phyloP scores from a whole-genome alignment of 2,329 filamentous ascomycete species.

The Raffaelea arxii region DNA sequence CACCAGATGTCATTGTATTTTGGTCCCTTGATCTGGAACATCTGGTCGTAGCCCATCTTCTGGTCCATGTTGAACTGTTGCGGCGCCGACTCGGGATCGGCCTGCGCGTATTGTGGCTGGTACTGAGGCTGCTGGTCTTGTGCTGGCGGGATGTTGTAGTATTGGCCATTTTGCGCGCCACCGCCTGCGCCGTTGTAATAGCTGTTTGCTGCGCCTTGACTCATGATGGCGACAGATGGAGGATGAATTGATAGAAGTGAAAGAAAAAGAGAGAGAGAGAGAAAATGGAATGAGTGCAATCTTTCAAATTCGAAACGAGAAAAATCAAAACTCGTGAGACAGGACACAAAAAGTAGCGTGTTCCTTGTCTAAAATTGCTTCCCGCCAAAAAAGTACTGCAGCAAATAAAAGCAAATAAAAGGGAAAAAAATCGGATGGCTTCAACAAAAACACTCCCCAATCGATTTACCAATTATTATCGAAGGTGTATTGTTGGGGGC shows the following conservation, averaged over 20 bases:
- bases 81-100: neutral
- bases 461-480: too few relatives aligned
- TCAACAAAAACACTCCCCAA: too few relatives aligned
- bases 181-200: constrained; percentile 4
- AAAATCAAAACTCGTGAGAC: too few relatives aligned
- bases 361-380: too few relatives aligned
- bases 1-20: constrained; percentile 91
- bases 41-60: constrained; percentile 61
- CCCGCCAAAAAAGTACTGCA: too few relatives aligned
- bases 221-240: constrained; percentile 1
- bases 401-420: too few relatives aligned
- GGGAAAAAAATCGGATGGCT: too few relatives aligned
- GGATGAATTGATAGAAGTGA: neutral
- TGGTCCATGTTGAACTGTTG: constrained; percentile 24
- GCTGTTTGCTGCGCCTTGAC: neutral
- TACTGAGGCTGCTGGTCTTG: neutral
- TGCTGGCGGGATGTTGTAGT: neutral
- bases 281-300: too few relatives aligned
- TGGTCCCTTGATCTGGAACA: constrained; percentile 73
- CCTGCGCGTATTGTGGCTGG: neutral
- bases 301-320: too few relatives aligned
- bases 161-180: neutral
- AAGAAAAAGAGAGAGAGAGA: neutral
- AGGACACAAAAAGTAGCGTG: too few relatives aligned
- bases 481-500: too few relatives aligned